phyloP scores from a whole-genome alignment of 208 protist genomes.

The Wallacemonas collosoma region DNA sequence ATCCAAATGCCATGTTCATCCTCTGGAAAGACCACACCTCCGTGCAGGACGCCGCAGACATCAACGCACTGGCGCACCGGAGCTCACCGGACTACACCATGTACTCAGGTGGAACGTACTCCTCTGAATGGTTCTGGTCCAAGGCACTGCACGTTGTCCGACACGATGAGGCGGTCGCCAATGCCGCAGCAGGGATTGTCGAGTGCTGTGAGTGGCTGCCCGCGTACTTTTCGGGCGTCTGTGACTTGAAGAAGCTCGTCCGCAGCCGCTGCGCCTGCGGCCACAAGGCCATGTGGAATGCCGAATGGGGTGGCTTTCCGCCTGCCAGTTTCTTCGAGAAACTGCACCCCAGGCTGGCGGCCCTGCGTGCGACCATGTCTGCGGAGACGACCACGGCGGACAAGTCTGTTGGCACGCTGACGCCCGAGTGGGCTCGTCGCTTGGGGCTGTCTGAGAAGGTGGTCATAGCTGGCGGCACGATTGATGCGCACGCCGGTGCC shows the following conservation, averaged over 20 bases:
- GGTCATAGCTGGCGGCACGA: conserved; percentile 53
- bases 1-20: conserved; percentile 67
- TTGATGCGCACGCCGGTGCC: conserved; percentile 59
- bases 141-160: conserved; percentile 54
- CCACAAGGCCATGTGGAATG: conserved; percentile 71
- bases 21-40: conserved; percentile 71
- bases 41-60: conserved; percentile 45
- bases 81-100: conserved; percentile 51
- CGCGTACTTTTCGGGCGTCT: conserved; percentile 46
- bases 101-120: conserved; percentile 60
- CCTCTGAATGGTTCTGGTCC: conserved; percentile 67
- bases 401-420: conserved; percentile 46
- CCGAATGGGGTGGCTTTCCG: conserved; percentile 55
- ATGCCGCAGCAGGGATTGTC: conserved; percentile 39
- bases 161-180: conserved; percentile 36
- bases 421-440: conserved; percentile 38
- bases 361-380: conserved; percentile 43
- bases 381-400: conserved; percentile 40
- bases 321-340: conserved; percentile 48
- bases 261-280: conserved; percentile 53
- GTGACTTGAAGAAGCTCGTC: conserved; percentile 26
- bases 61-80: conserved; percentile 46
- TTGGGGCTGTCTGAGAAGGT: conserved; percentile 39
- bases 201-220: conserved; percentile 64
- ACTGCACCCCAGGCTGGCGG: conserved; percentile 41